Base-by-base conservation (phyloP, 768 basidiomycete genomes). In the Termitomyces sp. region DNA sequence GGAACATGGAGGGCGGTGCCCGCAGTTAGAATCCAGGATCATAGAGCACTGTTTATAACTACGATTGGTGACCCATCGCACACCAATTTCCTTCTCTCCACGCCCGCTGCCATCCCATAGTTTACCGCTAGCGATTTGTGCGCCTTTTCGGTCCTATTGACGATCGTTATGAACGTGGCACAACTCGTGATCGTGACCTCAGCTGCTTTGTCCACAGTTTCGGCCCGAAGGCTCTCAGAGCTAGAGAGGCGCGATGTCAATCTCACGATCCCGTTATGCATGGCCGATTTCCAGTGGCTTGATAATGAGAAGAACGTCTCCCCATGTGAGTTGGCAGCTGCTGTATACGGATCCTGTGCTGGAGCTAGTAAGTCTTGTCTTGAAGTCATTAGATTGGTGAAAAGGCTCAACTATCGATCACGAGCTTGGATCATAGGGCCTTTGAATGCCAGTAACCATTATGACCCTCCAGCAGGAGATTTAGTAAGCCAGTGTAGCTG, bases 281-380 rank as follows among this genome's bases (percentile, higher is more conserved):
- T 3, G n/a, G 3, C 64, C n/a, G 63, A 65, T 16, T 76, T 67
- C 54, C n/a, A 60, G 16, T 80, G 79, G 79, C 66, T 70, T 60
- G 56, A 70, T 32, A 77, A 73, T 56, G 54, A 62, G 17, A 59
- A 62, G 5, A 35, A 62, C 0, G 27, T 61, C 16, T 67, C 73
- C 1, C 77, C 79, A 12, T 80, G 79, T 61, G 39, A 59, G 2
- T 61, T 74, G 11, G 71, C 72, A 17, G 69, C 78, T 27, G 53
- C 60, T 6, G 61, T 76, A 7, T 61, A 69, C 41, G 73, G 71
- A 19, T 44, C 73, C 30, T 80, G 78, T 59, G 62, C 65, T 40
- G 64, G 63, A 25, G 61, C 65, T 41, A 64, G 78, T 79, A 57
- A 67, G 78, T 10, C 30, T n/a, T n/a, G 9, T 45, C 25, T 27